Evolutionary conservation across 495 filamentous ascomycete species (phyloP).

Genomic region (Aspergillus panamensis): DNA sequence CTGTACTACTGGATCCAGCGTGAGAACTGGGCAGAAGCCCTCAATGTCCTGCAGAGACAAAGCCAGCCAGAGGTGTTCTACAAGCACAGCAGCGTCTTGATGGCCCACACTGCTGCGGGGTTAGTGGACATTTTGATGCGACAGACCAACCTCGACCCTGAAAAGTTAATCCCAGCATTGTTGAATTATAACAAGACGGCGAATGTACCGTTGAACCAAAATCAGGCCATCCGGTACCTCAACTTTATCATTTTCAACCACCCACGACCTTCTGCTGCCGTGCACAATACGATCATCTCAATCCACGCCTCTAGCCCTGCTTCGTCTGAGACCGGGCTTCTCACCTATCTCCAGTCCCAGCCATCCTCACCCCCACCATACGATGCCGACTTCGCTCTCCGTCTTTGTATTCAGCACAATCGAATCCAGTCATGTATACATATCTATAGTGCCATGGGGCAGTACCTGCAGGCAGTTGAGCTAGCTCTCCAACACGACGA

Average conservation of each 20-base stretch:
- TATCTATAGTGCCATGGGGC: slow-evolving; percentile 93
- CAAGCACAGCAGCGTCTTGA: slow-evolving; percentile 91
- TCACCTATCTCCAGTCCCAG: slow-evolving; percentile 80
- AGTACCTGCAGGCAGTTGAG: slow-evolving; percentile 88
- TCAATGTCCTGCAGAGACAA: slow-evolving; percentile 86
- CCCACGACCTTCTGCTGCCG: slow-evolving; percentile 76
- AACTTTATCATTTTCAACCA: slow-evolving; percentile 89
- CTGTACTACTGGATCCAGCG: slow-evolving; percentile 96
- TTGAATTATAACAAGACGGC: slow-evolving; percentile 83
- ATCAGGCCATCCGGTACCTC: slow-evolving; percentile 93
- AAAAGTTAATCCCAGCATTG: slow-evolving; percentile 85
- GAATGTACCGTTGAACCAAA: slow-evolving; percentile 54
- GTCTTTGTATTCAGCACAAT: slow-evolving; percentile 89
- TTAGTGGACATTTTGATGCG: slow-evolving; percentile 92
- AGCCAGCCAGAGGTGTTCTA: slow-evolving; percentile 92
- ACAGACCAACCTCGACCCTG: slow-evolving; percentile 80
- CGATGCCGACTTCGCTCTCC: slow-evolving; percentile 95
- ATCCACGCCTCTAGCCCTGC: slow-evolving; percentile 88
- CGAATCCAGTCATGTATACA: slow-evolving; percentile 91
- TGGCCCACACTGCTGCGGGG: slow-evolving; percentile 79
- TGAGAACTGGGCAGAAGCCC: slow-evolving; percentile 86
- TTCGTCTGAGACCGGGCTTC: slow-evolving; percentile 74
- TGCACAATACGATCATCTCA: slow-evolving; percentile 95
- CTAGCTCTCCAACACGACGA: slow-evolving; percentile 84
- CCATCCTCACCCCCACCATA: slow-evolving; percentile 72